Conservation (phyloP, 2,329 filamentous ascomycete species). For the Colletotrichum sp. region DNA sequence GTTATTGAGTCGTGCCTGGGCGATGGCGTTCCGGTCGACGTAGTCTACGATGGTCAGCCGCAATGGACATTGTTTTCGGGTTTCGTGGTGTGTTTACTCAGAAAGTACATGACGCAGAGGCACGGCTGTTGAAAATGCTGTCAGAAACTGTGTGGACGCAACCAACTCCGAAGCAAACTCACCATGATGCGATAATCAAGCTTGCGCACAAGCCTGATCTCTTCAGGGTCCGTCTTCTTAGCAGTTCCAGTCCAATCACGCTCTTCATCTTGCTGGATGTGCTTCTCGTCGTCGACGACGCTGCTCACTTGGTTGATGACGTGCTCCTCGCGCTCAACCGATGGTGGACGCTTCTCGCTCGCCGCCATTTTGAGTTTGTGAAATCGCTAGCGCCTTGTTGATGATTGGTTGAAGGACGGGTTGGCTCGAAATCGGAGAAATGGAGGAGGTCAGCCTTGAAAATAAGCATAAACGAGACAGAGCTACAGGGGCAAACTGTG, state of each 20-base stretch:
- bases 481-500: neutral
- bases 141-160: neutral
- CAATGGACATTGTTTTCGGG: neutral
- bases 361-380: neutral
- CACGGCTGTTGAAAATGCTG: constrained; percentile 27
- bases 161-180: neutral
- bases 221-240: constrained; percentile 41
- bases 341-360: constrained; percentile 13
- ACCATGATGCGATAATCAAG: constrained; percentile 47
- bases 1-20: constrained; percentile 43
- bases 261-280: constrained; percentile 23
- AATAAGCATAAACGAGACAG: constrained; percentile 11
- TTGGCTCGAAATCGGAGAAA: neutral
- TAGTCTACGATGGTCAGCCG: constrained; percentile 26
- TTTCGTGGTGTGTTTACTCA: constrained; percentile 29
- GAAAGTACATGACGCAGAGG: constrained; percentile 48
- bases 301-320: constrained; percentile 13
- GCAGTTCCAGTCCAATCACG: constrained; percentile 42
- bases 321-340: constrained; percentile 13
- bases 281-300: constrained; percentile 14
- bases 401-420: neutral
- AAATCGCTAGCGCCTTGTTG: neutral
- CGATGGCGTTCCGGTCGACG: constrained; percentile 51
- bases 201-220: constrained; percentile 44
- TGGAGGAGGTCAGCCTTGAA: neutral